phyloP scores from a whole-genome alignment of 176 grass and related monocot species.

The Ananas comosus region DNA sequence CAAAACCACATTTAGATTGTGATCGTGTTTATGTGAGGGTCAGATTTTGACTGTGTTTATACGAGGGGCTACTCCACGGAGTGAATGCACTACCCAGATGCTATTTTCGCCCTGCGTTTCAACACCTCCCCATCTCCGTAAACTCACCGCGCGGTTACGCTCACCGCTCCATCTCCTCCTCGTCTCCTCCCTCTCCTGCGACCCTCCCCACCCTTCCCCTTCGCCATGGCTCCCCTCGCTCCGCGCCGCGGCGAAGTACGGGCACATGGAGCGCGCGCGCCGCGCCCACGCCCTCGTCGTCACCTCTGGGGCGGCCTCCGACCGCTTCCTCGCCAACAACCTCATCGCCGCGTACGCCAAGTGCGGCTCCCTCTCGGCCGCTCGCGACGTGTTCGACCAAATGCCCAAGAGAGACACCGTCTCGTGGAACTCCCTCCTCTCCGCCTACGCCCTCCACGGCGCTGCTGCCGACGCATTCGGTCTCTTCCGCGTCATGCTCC shows the following conservation, averaged over 20 bases:
- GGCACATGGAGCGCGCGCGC: neutral
- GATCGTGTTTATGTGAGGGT: too few species aligned
- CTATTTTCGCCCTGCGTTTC: neutral
- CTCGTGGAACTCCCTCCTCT: constrained; percentile 23
- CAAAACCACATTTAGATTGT: too few species aligned
- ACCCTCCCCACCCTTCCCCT: neutral
- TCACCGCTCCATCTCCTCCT: neutral
- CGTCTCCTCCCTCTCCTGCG: neutral
- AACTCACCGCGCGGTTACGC: neutral
- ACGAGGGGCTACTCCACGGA: too few species aligned
- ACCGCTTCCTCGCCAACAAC: constrained; percentile 24
- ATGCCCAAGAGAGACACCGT: constrained; percentile 6
- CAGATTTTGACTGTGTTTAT: too few species aligned
- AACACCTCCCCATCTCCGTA: neutral
- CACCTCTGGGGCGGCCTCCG: neutral
- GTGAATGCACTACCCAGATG: too few species aligned
- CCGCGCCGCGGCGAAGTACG: neutral
- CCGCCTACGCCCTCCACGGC: constrained; percentile 8
- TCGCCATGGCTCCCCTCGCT: constrained; percentile 1
- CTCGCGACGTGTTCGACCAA: constrained; percentile 19
- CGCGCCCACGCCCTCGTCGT: constrained; percentile 4
- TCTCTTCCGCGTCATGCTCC: constrained; percentile 12
- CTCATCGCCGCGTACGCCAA: constrained; percentile 17
- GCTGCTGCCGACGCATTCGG: neutral
- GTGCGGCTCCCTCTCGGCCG: constrained; percentile 4